Percentiles rank a stretch among this genome's conserved stretches.
Conservation (phyloP, 768 basidiomycete genomes). For the Hygrophoropsis aurantiaca region DNA sequence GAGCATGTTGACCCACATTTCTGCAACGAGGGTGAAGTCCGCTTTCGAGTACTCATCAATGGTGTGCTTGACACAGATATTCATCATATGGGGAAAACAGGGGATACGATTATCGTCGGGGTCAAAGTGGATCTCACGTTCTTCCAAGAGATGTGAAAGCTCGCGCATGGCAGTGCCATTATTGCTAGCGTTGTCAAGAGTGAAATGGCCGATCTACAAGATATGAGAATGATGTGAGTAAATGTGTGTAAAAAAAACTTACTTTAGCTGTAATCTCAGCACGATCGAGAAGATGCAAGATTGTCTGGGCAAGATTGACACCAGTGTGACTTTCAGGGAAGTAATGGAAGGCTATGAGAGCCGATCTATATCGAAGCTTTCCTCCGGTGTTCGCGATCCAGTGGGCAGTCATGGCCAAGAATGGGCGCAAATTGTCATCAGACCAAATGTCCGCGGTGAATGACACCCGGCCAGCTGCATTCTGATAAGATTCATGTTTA, state of each 20-base stretch:
- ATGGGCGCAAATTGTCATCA: slow-evolving; percentile 20
- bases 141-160: background rate
- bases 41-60: slow-evolving; percentile 3
- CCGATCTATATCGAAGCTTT: background rate
- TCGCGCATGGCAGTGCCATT: slow-evolving; percentile 7
- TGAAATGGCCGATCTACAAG: slow-evolving; percentile 2
- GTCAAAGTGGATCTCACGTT: slow-evolving; percentile 7
- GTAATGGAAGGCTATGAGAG: slow-evolving; percentile 13
- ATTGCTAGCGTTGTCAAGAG: slow-evolving; percentile 12
- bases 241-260: no score
- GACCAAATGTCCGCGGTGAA: slow-evolving; percentile 36
- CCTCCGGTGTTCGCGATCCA: slow-evolving; percentile 9
- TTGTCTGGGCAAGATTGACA: background rate
- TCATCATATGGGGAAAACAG: background rate
- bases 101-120: slow-evolving; percentile 5
- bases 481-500: no score
- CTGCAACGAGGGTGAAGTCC: background rate
- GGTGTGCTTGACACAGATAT: slow-evolving; percentile 4
- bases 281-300: background rate
- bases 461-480: no score
- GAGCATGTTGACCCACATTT: slow-evolving; percentile 1
- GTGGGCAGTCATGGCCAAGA: slow-evolving; percentile 34
- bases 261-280: background rate
- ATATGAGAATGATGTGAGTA: no score
- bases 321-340: slow-evolving; percentile 12